A percentile compares a stretch with the other conserved stretches of the same genome.
phyloP scores from a whole-genome alignment of 805 yeast genomes.

The Candida stauntonica region DNA sequence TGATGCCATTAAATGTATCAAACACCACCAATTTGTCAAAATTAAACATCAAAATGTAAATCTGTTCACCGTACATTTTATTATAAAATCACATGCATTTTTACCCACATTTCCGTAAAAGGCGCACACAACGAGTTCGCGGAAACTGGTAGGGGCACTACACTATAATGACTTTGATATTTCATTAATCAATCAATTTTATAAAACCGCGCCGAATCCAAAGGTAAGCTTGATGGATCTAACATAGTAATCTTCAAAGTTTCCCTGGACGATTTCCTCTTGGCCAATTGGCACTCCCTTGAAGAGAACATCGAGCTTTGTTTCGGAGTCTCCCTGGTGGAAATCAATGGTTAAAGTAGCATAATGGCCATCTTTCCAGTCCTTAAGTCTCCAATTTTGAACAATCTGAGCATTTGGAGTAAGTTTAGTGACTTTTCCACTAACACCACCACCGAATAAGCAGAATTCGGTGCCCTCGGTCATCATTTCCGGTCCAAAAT shows the following conservation, averaged over 20 bases:
- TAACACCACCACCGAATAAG: slow-evolving; percentile 83
- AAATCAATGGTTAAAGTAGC: slow-evolving; percentile 66
- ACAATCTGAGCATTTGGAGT: slow-evolving; percentile 55
- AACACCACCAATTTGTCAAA: too few species aligned
- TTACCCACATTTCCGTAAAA: too few species aligned
- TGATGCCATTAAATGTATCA: too few species aligned
- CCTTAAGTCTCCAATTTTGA: slow-evolving; percentile 81
- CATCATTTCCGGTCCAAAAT: slow-evolving; percentile 42
- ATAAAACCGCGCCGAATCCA: slow-evolving; percentile 93
- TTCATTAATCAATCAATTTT: not conserved
- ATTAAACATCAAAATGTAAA: too few species aligned
- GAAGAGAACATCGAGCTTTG: slow-evolving; percentile 73
- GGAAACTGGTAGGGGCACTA: too few species aligned
- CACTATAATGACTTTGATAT: too few species aligned
- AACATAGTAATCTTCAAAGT: slow-evolving; percentile 86
- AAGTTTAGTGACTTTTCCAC: slow-evolving; percentile 62
- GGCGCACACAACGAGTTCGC: too few species aligned
- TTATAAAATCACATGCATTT: too few species aligned
- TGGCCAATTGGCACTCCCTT: slow-evolving; percentile 93
- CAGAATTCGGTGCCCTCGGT: slow-evolving; percentile 58
- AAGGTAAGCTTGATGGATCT: slow-evolving; percentile 86
- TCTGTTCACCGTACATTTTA: too few species aligned
- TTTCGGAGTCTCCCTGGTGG: slow-evolving; percentile 78
- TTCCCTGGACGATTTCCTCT: slow-evolving; percentile 79
- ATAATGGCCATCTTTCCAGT: slow-evolving; percentile 84